A percentile compares a stretch with the other conserved stretches of the same genome.
Conservation (phyloP, 345 rosid genomes). For the Hypericum androsaemum region DNA sequence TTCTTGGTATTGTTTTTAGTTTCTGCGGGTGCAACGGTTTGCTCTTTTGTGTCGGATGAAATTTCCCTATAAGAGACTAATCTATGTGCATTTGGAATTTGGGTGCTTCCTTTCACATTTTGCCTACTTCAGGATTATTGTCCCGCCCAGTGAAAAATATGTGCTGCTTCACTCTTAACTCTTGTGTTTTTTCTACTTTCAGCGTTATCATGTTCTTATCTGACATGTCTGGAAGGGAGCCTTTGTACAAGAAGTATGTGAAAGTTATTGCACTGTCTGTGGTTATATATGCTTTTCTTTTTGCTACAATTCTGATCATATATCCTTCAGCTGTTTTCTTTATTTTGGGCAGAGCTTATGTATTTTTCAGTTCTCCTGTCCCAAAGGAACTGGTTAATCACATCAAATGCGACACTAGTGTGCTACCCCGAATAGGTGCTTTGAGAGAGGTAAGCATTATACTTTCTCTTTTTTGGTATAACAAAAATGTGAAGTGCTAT, state of each 20-base stretch:
- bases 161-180: slow-evolving; percentile 11
- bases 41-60: no score
- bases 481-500: not conserved
- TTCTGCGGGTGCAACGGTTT: no score
- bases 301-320: slow-evolving; percentile 13
- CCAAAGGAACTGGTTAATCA: slow-evolving; percentile 77
- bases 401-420: slow-evolving; percentile 76
- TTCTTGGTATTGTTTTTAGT: no score
- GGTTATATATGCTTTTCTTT: not conserved
- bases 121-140: no score
- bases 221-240: slow-evolving; percentile 97
- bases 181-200: slow-evolving; percentile 36
- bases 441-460: slow-evolving; percentile 68
- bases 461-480: not conserved
- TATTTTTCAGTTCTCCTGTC: slow-evolving; percentile 71
- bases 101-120: not conserved
- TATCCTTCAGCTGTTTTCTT: slow-evolving; percentile 4
- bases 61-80: no score
- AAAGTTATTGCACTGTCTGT: not conserved
- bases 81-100: no score
- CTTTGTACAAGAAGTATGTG: slow-evolving; percentile 75
- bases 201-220: slow-evolving; percentile 94
- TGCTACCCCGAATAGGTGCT: slow-evolving; percentile 81
- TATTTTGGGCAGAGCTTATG: slow-evolving; percentile 46
- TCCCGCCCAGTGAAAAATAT: no score